Evolutionary conservation across 2,329 filamentous ascomycete genomes (phyloP).

Genomic region (Bisporella sp.): DNA sequence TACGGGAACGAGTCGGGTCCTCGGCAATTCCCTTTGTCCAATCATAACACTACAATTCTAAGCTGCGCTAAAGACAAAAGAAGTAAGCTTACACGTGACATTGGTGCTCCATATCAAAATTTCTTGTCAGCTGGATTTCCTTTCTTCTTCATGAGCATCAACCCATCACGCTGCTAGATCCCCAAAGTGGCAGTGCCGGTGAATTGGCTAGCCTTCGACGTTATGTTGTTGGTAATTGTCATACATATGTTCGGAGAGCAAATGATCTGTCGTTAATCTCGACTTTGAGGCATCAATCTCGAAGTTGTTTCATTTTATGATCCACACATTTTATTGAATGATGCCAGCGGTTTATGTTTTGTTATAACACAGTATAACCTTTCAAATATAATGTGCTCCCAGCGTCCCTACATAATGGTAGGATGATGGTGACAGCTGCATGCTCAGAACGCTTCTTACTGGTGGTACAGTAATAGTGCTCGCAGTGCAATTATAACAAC

Average conservation of each 20-base stretch:
- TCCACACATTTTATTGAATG: conserved; percentile 20
- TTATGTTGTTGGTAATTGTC: conserved; percentile 24
- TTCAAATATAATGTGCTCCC: no score
- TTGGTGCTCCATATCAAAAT: conserved; percentile 7
- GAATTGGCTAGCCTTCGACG: conserved; percentile 18
- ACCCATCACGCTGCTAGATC: conserved; percentile 25
- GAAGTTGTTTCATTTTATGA: conserved; percentile 34
- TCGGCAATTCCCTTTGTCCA: conserved; percentile 14
- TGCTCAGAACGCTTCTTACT: no score
- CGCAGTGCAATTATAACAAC: no score
- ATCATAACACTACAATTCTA: conserved; percentile 11
- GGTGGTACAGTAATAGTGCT: no score
- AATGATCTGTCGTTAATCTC: conserved; percentile 35
- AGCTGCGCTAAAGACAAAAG: conserved; percentile 3
- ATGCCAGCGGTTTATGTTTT: no score
- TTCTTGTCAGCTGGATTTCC: conserved; percentile 5
- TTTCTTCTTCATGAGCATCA: conserved; percentile 25
- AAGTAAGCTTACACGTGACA: conserved; percentile 9
- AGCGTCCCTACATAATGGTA: no score
- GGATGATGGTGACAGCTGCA: no score
- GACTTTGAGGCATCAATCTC: conserved; percentile 28
- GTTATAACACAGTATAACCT: no score
- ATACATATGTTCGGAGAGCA: conserved; percentile 27
- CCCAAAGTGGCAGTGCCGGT: conserved; percentile 22
- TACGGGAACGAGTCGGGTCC: not conserved